Evolutionary conservation across 768 basidiomycete genomes (phyloP), one percentile per base, ranked within the genome.

Genomic region (Leccinum uliginosum): DNA sequence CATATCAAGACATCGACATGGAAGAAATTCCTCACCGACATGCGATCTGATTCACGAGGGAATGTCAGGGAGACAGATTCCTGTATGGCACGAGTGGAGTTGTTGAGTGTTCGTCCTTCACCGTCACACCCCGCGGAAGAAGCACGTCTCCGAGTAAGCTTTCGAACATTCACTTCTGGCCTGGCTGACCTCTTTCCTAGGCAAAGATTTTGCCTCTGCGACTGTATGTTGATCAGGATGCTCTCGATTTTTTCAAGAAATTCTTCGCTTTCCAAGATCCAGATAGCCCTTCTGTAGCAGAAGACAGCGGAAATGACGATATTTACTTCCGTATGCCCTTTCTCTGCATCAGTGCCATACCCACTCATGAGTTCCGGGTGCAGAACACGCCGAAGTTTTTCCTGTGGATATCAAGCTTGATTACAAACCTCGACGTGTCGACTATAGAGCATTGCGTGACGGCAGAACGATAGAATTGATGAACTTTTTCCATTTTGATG

Each of bases 401-500:
- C 93, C 97, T 1, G 83, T 99, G 52, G 91, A 95, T 69, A 74
- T 99, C 62, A 98, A 98, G 74, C 78, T 99, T 11, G 97, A 99
- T 69, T 99, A 98, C 73, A 99, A 99, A 69, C 97, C 97, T 53
- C 90, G 98, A 48, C 85, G 95, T 6, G 95, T 99, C 19, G 93
- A 98, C 70, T 97, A 98, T 70, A 77, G 84, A 59, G 97, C 95
- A 9, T 76, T 99, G 56, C 82, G 86, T 38, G 89, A 94, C 59
- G 97, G 97, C 14, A 84, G 81, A 71, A 94, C 93, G 0, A 96
- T 96, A 58, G 97, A 99, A 68, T 74, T 99, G 47, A 98, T 99
- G 96, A 99, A 99, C 69, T 98, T 99, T 72, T 99, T 99, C 86
- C 95, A 98, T 73, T 99, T 98, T 62, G 97, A 98, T 64, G 95